These are phyloP conservation scores for Nissolia schottii DNA, from an alignment of 306 rosid genomes.

Conservation along the genomic window DNA sequence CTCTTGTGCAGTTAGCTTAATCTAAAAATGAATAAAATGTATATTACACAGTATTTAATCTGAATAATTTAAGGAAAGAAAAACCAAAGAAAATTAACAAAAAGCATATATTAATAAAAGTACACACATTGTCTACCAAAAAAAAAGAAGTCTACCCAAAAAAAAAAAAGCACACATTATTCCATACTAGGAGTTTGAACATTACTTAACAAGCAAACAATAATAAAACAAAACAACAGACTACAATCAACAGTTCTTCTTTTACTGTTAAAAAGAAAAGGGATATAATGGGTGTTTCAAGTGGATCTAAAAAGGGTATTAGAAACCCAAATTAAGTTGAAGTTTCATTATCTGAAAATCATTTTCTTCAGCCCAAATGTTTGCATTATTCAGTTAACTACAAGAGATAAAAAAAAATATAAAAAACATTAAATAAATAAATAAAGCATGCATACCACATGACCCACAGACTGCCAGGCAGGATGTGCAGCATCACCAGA, in stretches of 20 bases:
- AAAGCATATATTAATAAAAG: neutral
- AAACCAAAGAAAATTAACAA: neutral
- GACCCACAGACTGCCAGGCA: slow-evolving; percentile 99
- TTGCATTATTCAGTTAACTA: neutral
- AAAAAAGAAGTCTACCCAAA: too few species aligned
- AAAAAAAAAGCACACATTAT: too few species aligned
- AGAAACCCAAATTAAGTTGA: neutral
- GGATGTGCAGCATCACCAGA: slow-evolving; percentile 99
- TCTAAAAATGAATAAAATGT: slow-evolving; percentile 44
- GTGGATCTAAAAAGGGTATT: neutral
- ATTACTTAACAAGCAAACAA: neutral
- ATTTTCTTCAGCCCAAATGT: neutral
- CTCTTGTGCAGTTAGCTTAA: slow-evolving; percentile 95
- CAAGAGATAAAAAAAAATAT: neutral
- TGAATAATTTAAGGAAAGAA: neutral
- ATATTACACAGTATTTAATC: neutral
- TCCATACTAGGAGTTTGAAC: neutral
- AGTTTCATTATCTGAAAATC: neutral
- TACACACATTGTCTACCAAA: too few species aligned
- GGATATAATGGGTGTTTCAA: neutral
- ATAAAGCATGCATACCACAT: slow-evolving; percentile 73
- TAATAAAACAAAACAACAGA: neutral
- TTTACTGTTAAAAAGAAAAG: neutral
- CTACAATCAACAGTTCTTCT: neutral
- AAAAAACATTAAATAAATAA: too few species aligned